Conservation (phyloP, 352 stramenopile genomes). For the Globisporangium irregulare region DNA sequence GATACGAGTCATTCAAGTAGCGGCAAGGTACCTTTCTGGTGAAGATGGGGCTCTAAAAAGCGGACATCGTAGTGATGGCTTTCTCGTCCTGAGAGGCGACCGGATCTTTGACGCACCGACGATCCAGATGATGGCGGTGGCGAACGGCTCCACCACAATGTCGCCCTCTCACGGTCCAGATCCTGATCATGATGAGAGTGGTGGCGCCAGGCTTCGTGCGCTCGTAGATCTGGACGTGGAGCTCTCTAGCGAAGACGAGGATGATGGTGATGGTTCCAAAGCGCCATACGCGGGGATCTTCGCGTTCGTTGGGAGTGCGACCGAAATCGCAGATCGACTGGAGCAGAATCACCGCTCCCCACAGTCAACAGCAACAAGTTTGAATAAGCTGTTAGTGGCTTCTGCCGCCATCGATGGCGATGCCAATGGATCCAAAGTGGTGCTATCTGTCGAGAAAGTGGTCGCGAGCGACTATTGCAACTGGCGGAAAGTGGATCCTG, state of each 20-base stretch:
- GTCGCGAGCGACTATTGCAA: constrained; percentile 29
- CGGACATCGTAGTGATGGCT: constrained; percentile 14
- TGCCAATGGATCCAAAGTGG: neutral
- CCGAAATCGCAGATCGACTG: neutral
- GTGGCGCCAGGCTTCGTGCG: constrained; percentile 11
- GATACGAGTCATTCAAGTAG: constrained; percentile 1
- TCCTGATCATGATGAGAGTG: neutral
- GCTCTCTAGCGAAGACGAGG: neutral
- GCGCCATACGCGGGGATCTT: constrained; percentile 20
- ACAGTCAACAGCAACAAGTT: neutral
- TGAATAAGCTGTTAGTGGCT: constrained; percentile 1
- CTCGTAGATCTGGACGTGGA: constrained; percentile 27
- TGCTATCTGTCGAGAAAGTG: constrained; percentile 15
- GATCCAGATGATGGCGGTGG: constrained; percentile 24
- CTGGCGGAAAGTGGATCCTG: constrained; percentile 12
- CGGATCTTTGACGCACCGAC: constrained; percentile 26
- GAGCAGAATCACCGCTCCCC: neutral
- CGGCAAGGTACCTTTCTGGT: neutral
- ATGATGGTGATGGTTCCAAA: neutral
- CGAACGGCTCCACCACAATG: neutral
- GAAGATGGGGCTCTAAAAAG: neutral
- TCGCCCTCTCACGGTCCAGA: neutral
- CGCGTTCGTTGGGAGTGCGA: constrained; percentile 9
- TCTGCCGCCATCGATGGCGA: neutral
- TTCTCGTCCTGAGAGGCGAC: constrained; percentile 16